These are phyloP conservation scores for Cryoendolithus antarcticus DNA, from an alignment of 2,329 filamentous ascomycete species.

Conservation along the genomic window DNA sequence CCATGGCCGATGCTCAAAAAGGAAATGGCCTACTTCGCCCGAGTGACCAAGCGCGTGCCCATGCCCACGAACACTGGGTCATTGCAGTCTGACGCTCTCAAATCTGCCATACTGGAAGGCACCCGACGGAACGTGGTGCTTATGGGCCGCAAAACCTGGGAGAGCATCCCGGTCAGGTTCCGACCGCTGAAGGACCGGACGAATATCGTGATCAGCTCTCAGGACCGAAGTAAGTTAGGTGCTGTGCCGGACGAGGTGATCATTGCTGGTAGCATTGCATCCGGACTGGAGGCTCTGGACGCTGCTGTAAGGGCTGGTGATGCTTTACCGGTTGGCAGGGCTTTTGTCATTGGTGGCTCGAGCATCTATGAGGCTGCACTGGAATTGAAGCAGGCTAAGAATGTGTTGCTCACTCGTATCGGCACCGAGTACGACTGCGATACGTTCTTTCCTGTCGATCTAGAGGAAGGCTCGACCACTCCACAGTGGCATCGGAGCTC, in stretches of 20 bases:
- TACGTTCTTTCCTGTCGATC: conserved; percentile 48
- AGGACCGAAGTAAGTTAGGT: conserved; percentile 10
- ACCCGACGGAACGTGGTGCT: conserved; percentile 52
- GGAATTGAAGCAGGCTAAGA: conserved; percentile 40
- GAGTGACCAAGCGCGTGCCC: conserved; percentile 65
- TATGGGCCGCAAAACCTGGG: conserved; percentile 97
- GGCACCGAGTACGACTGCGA: conserved; percentile 62
- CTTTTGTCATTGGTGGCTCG: conserved; percentile 83
- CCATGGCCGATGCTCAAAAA: conserved; percentile 82
- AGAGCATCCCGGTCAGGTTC: conserved; percentile 68
- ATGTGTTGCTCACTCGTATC: conserved; percentile 60
- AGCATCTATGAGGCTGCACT: conserved; percentile 72
- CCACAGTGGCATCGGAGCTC: background rate
- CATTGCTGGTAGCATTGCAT: conserved; percentile 31
- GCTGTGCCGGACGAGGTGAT: conserved; percentile 36
- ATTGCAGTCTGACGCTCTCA: conserved; percentile 13
- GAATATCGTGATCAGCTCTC: conserved; percentile 67
- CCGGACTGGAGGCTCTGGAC: conserved; percentile 22
- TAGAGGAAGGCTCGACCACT: no score
- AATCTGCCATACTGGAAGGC: no score
- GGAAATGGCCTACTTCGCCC: conserved; percentile 92
- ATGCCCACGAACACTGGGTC: conserved; percentile 31
- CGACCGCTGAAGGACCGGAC: conserved; percentile 67
- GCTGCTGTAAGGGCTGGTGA: conserved; percentile 12
- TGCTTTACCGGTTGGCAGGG: conserved; percentile 36